These are phyloP conservation scores for Orbilia blumenaviensis DNA, from an alignment of 2,329 filamentous ascomycete genomes.

Conservation along the genomic window DNA sequence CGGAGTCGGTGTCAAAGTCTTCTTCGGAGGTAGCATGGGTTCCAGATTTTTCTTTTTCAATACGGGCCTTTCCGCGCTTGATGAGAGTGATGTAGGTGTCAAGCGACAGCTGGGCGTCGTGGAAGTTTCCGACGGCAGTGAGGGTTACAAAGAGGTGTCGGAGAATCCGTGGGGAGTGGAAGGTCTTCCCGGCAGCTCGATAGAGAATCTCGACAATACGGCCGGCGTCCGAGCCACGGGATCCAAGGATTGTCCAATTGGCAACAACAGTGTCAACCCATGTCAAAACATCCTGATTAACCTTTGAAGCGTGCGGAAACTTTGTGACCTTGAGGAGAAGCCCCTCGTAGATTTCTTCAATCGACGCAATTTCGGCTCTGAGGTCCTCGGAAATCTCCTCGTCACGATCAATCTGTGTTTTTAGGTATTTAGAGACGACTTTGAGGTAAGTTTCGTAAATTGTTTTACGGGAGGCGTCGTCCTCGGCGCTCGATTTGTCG, in stretches of 20 bases:
- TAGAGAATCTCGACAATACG: slow-evolving; percentile 86
- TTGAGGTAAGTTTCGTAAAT: slow-evolving; percentile 53
- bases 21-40: slow-evolving; percentile 73
- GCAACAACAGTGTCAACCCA: slow-evolving; percentile 81
- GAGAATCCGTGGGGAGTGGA: slow-evolving; percentile 89
- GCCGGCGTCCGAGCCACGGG: slow-evolving; percentile 66
- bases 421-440: slow-evolving; percentile 48
- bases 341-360: slow-evolving; percentile 81
- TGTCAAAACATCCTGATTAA: slow-evolving; percentile 79
- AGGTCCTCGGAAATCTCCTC: slow-evolving; percentile 69
- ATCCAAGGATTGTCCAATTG: slow-evolving; percentile 86
- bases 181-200: slow-evolving; percentile 88
- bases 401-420: slow-evolving; percentile 42
- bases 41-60: slow-evolving; percentile 79
- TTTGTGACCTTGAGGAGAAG: slow-evolving; percentile 79
- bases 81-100: slow-evolving; percentile 92
- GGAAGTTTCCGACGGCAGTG: slow-evolving; percentile 86
- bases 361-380: slow-evolving; percentile 77
- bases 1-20: slow-evolving; percentile 80
- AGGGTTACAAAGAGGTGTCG: slow-evolving; percentile 88
- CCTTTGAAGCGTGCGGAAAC: slow-evolving; percentile 84
- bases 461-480: slow-evolving; percentile 40
- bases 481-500: slow-evolving; percentile 39
- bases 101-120: slow-evolving; percentile 87
- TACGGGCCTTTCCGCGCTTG: slow-evolving; percentile 81